These are phyloP conservation scores for Pythium scleroteichum DNA, from an alignment of 352 stramenopile genomes.

Conservation along the genomic window DNA sequence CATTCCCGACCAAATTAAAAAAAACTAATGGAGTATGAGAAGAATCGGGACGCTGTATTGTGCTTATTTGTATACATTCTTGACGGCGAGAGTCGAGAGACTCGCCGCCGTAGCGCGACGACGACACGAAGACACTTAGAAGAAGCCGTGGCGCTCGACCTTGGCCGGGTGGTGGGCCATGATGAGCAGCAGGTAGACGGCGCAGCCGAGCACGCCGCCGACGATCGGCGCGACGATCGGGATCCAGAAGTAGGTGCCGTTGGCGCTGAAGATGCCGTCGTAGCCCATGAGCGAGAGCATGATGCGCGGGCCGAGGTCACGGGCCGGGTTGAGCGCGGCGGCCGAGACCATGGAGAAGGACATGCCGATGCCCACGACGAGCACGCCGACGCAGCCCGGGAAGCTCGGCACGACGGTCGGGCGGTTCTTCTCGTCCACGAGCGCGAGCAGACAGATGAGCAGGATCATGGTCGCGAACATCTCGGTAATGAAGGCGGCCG, in stretches of 20 bases:
- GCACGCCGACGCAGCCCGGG: slow-evolving; percentile 28
- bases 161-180: slow-evolving; percentile 37
- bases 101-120: too few relatives aligned
- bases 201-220: slow-evolving; percentile 29
- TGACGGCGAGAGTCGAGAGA: too few relatives aligned
- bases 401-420: slow-evolving; percentile 26
- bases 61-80: too few relatives aligned
- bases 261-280: slow-evolving; percentile 29
- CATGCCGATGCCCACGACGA: slow-evolving; percentile 35
- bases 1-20: too few relatives aligned
- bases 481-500: slow-evolving; percentile 35
- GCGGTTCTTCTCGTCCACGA: slow-evolving; percentile 40
- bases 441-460: slow-evolving; percentile 26
- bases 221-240: slow-evolving; percentile 34
- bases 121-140: slow-evolving; percentile 17
- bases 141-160: slow-evolving; percentile 31
- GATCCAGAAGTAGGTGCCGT: slow-evolving; percentile 44
- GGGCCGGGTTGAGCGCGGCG: slow-evolving; percentile 40
- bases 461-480: slow-evolving; percentile 28
- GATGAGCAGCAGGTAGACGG: slow-evolving; percentile 34
- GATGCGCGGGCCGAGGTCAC: slow-evolving; percentile 40
- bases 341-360: slow-evolving; percentile 35
- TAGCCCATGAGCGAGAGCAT: slow-evolving; percentile 33
- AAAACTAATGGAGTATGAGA: too few relatives aligned
- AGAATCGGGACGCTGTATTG: too few relatives aligned